Percentiles rank a stretch among this genome's conserved stretches.
Evolutionary conservation across 306 rosid species (phyloP).

Genomic region (Dalbergia oliveri): DNA sequence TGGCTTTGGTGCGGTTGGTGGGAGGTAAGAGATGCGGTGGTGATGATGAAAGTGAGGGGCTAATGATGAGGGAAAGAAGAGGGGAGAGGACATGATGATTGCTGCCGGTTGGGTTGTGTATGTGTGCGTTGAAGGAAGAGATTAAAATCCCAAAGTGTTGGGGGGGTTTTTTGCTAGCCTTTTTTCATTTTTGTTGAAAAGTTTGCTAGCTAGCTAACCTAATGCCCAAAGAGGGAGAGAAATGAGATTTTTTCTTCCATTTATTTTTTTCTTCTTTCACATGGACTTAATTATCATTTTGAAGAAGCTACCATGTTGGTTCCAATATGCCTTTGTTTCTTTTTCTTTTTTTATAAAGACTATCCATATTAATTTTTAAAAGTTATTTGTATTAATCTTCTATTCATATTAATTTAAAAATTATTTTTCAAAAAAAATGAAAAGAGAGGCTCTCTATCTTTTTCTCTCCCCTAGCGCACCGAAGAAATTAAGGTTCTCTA

Average conservation of each 20-base stretch:
- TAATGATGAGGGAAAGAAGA: conserved; percentile 67
- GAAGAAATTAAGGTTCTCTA: conserved; percentile 15
- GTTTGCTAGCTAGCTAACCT: not conserved
- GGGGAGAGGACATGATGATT: conserved; percentile 79
- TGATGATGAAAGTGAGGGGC: conserved; percentile 69
- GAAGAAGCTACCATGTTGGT: conserved; percentile 53
- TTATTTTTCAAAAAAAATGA: no score
- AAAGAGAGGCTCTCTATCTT: not conserved
- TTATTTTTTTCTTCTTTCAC: conserved; percentile 39
- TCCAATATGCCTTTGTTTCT: no score
- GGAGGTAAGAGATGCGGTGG: conserved; percentile 55
- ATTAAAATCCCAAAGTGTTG: conserved; percentile 44
- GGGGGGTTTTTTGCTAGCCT: conserved; percentile 6
- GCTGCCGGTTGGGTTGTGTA: conserved; percentile 44
- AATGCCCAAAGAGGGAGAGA: conserved; percentile 32
- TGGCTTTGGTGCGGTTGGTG: conserved; percentile 62
- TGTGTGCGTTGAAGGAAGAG: conserved; percentile 57
- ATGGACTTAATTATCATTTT: conserved; percentile 48
- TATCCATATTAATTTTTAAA: no score
- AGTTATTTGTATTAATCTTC: no score
- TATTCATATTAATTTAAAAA: no score
- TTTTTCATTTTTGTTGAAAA: no score
- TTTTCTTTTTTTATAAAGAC: no score
- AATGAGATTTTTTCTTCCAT: no score
- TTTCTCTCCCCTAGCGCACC: conserved; percentile 43